Conservation (phyloP, 352 stramenopile genomes). For the Pilasporangium apinafurcum region DNA sequence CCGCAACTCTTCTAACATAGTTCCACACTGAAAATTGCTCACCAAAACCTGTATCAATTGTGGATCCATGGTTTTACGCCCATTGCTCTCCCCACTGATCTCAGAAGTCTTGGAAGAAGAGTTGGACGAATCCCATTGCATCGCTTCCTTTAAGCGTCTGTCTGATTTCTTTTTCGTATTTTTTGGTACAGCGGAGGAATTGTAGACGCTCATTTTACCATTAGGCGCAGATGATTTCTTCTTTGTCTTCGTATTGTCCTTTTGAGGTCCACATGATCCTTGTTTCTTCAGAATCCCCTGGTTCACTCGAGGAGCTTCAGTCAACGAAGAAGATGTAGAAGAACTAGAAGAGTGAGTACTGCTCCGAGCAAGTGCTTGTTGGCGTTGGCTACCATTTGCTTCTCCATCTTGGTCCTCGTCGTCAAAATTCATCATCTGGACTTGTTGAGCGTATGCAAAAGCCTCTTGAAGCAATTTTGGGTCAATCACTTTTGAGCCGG, state of each 20-base stretch:
- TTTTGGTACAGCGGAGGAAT: conserved; percentile 12
- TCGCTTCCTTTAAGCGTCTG: conserved; percentile 10
- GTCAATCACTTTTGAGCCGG: conserved; percentile 34
- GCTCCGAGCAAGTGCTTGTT: conserved; percentile 1
- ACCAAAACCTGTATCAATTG: conserved; percentile 60
- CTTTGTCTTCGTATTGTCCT: conserved; percentile 13
- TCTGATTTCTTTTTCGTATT: conserved; percentile 26
- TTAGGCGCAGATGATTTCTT: conserved; percentile 17
- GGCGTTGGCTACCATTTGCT: conserved; percentile 9
- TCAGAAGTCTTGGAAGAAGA: conserved; percentile 1
- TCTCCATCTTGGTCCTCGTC: conserved; percentile 25
- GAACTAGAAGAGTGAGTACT: conserved; percentile 1
- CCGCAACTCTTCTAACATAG: conserved; percentile 51
- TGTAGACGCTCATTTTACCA: conserved; percentile 28
- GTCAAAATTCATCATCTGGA: conserved; percentile 40
- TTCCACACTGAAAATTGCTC: conserved; percentile 69
- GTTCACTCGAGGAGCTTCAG: background rate
- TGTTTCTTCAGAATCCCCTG: conserved; percentile 6
- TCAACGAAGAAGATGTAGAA: conserved; percentile 1
- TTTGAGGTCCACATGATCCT: background rate
- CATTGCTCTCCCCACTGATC: conserved; percentile 8
- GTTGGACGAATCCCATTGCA: conserved; percentile 10
- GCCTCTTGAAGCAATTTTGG: conserved; percentile 64
- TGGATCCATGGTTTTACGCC: conserved; percentile 36
- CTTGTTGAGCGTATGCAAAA: conserved; percentile 59